Base-by-base conservation (phyloP, 2,329 filamentous ascomycete species). In the Ophioceras dolichostomum region DNA sequence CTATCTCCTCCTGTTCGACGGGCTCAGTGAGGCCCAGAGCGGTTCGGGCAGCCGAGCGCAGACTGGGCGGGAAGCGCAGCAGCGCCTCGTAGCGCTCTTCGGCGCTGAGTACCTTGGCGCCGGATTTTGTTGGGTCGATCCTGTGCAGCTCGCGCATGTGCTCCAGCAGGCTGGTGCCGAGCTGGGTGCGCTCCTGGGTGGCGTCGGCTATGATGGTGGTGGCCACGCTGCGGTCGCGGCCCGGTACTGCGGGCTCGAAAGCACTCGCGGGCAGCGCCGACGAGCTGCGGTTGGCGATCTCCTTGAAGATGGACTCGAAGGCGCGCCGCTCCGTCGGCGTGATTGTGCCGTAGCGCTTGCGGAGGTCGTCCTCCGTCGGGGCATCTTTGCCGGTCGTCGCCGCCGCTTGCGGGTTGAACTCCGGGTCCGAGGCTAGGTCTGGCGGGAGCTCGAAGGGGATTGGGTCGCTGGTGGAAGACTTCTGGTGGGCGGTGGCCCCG, bases 261-360 rank as follows among this genome's bases (percentile, higher is more conserved):
- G n/a, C n/a, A n/a, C n/a, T n/a, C n/a, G n/a, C n/a, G n/a, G n/a
- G n/a, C 12, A 24, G 19, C 10, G 9, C 18, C 4, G 6, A n/a
- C 34, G 34, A 20, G 9, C 16, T 6, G 29, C 55, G 33, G 12
- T 12, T 17, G 37, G 9, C 67, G 32, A 79, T 78, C 37, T 75
- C 64, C 36, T 65, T 61, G 45, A 80, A 80, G 36, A 79, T 70
- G 36, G 64, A 60, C 20, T 68, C 63, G 41, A 72, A 72, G 8
- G 61, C 51, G 7, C 56, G 47, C 7, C 58, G 57, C 49, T 80
- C 76, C 0, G 59, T 50, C 0, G 67, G 67, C 0, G 76, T 80
- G 34, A 79, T 73, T 5, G 73, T 79, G 4, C 65, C 65, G 32
- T 53, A 32, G n/a, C n/a, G n/a, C n/a, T n/a, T n/a, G n/a, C n/a